A percentile compares a stretch with the other conserved stretches of the same genome.
Conservation (phyloP, 805 yeast genomes). For the Teunomyces gatunensis region DNA sequence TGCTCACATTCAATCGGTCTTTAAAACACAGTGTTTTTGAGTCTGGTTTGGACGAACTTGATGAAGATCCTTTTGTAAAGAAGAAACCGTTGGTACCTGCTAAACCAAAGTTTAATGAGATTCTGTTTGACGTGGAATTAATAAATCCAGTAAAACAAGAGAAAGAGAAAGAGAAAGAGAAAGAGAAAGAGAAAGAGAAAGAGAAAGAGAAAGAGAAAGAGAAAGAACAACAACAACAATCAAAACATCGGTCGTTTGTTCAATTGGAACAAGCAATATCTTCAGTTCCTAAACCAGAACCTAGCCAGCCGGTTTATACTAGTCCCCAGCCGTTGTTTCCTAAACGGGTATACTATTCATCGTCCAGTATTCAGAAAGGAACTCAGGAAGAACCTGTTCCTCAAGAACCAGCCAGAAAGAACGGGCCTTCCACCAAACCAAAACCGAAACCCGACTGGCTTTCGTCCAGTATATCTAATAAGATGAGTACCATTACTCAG, state of each 20-base stretch:
- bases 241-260: constrained; percentile 4
- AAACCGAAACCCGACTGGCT: constrained; percentile 14
- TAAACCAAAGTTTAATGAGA: neutral
- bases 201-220: neutral
- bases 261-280: neutral
- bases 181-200: too few species aligned
- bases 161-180: neutral
- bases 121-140: constrained; percentile 13
- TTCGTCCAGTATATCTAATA: constrained; percentile 11
- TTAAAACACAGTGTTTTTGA: neutral
- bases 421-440: neutral
- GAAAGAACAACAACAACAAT: too few species aligned
- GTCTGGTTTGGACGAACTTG: neutral
- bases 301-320: constrained; percentile 1
- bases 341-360: constrained; percentile 12
- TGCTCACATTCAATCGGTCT: constrained; percentile 17
- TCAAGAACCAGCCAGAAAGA: constrained; percentile 7
- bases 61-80: constrained; percentile 9
- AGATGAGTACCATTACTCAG: neutral
- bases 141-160: constrained; percentile 16
- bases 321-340: constrained; percentile 13
- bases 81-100: constrained; percentile 4
- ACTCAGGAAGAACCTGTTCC: neutral
- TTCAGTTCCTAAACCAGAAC: neutral
- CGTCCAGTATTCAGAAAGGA: constrained; percentile 8